These are phyloP conservation scores for Phytomonas francai DNA, from an alignment of 208 protist species.

Conservation along the genomic window DNA sequence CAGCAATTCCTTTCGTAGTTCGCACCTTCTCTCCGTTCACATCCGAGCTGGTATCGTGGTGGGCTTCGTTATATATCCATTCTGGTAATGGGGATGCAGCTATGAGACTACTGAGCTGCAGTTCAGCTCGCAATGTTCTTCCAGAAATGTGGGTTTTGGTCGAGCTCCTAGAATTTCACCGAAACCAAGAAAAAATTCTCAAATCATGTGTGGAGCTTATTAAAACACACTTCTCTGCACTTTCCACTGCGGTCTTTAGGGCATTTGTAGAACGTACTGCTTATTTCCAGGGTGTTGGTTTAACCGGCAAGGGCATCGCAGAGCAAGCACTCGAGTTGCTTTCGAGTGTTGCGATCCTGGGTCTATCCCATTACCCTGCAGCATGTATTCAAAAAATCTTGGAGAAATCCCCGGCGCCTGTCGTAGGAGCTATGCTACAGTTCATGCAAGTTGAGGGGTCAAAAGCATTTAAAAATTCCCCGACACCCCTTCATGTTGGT, in stretches of 20 bases:
- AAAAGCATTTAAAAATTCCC: not conserved
- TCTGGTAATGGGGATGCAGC: slow-evolving; percentile 17
- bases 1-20: slow-evolving; percentile 3
- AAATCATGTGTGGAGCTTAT: slow-evolving; percentile 21
- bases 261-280: slow-evolving; percentile 50
- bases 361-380: slow-evolving; percentile 19
- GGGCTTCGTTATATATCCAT: slow-evolving; percentile 16
- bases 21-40: slow-evolving; percentile 1
- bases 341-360: slow-evolving; percentile 19
- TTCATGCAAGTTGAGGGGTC: not conserved
- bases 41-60: slow-evolving; percentile 19
- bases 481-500: slow-evolving; percentile 13
- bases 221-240: slow-evolving; percentile 17
- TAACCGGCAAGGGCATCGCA: not conserved
- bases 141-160: slow-evolving; percentile 49
- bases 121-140: slow-evolving; percentile 19
- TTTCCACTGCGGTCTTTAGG: slow-evolving; percentile 34
- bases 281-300: not conserved
- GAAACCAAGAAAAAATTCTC: slow-evolving; percentile 10
- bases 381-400: not conserved
- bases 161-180: slow-evolving; percentile 33
- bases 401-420: not conserved
- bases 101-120: slow-evolving; percentile 16
- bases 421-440: not conserved
- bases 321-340: slow-evolving; percentile 22